Evolutionary conservation across 129 eudicot species (phyloP), one percentile per base, ranked within the genome.

Genomic region (Helianthus tuberosus): DNA sequence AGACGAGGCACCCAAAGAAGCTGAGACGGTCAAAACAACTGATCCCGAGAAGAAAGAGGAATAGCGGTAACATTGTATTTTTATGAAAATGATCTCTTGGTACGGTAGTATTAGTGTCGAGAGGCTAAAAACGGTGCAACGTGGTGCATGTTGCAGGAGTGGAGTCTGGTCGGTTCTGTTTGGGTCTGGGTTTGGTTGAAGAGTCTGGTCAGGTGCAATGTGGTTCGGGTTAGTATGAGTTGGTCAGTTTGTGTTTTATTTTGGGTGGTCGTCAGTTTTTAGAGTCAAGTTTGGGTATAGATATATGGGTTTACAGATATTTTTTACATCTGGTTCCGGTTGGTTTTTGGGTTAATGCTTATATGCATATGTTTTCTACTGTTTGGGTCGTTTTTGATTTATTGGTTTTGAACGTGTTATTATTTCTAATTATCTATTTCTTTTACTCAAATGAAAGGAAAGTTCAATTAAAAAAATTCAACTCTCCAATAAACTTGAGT

Each of bases 111-210:
- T 11, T 25, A 9, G 65, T 11, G 35, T 58, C 65, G 43, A 29
- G 65, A 12, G 65, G 41, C 13, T 38, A 12, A 10, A 59, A 59
- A 59, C 39, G 41, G 3, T 59, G 65, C 65, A 59, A 58, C 20
- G 16, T 12, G 65, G 65, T 59, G 11, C 15, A 25, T 29, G 41
- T 59, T 59, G 39, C 65, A 59, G 65, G 65, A 25, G 43, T 58
- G 63, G 11, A 23, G 43, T 59, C 65, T 59, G 65, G 43, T 59
- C 65, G 12, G 65, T 59, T 27, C 41, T 15, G 65, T 59, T 29
- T 29, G 15, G 65, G 65, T 59, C 17, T 59, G 11, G 65, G 39
- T 59, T 12, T 59, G 41, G 32, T 5, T 27, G 41, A 59, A 29
- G 47, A 43, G 47, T 43, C 47, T 43, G 47, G 47, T 43, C 47